phyloP scores from a whole-genome alignment of 495 filamentous ascomycete genomes.

The Thermochaetoides thermophila region DNA sequence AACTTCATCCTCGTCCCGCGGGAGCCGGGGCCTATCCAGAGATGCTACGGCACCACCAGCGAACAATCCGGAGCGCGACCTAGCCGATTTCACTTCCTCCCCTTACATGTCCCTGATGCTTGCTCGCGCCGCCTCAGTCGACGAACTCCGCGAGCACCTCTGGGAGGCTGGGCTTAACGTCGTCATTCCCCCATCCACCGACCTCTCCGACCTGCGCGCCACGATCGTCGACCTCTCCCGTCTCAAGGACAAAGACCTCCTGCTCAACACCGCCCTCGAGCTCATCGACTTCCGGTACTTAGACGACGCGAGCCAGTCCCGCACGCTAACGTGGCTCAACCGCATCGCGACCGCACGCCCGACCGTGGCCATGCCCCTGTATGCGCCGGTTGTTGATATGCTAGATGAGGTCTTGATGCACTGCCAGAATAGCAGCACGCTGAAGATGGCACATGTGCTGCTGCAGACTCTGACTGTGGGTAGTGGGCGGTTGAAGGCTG shows the following conservation, averaged over 20 bases:
- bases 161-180: conserved; percentile 37
- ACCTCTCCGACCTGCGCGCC: conserved; percentile 11
- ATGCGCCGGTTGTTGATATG: conserved; percentile 32
- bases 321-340: conserved; percentile 37
- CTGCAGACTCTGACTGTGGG: conserved; percentile 35
- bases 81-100: conserved; percentile 23
- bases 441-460: conserved; percentile 37
- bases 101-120: conserved; percentile 39
- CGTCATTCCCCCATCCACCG: conserved; percentile 19
- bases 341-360: conserved; percentile 32
- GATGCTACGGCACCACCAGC: not conserved
- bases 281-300: conserved; percentile 42
- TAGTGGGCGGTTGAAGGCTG: no score
- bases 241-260: conserved; percentile 39
- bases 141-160: conserved; percentile 36
- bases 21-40: not conserved
- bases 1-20: not conserved
- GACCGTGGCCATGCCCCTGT: conserved; percentile 35
- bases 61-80: conserved; percentile 3
- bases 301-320: conserved; percentile 38
- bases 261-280: conserved; percentile 40
- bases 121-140: conserved; percentile 27
- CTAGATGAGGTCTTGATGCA: conserved; percentile 40
- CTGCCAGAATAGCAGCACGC: conserved; percentile 34
- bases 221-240: conserved; percentile 26